A percentile compares a stretch with the other conserved stretches of the same genome.
phyloP scores from a whole-genome alignment of 257 asterid species.

The Fraxinus excelsior region DNA sequence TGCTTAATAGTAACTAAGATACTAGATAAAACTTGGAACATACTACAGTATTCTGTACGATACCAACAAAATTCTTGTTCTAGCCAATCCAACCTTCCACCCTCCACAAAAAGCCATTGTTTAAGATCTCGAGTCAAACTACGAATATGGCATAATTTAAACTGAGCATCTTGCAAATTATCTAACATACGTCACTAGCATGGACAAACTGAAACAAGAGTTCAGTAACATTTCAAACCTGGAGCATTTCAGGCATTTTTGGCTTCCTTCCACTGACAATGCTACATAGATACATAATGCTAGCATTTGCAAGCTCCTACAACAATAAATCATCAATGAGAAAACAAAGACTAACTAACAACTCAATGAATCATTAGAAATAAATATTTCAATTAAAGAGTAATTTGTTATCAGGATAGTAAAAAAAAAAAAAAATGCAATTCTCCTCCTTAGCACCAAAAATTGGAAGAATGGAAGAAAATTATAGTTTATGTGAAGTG shows the following conservation, averaged over 20 bases:
- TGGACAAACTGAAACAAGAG: neutral
- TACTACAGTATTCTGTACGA: neutral
- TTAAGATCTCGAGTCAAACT: neutral
- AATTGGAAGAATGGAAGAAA: no score
- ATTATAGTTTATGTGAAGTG: neutral
- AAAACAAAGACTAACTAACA: constrained; percentile 9
- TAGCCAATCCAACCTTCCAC: constrained; percentile 6
- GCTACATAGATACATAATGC: constrained; percentile 70
- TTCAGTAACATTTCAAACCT: constrained; percentile 43
- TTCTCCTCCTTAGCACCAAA: no score
- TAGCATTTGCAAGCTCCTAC: constrained; percentile 74
- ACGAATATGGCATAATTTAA: neutral
- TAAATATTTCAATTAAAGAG: no score
- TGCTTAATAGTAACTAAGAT: no score
- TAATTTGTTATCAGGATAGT: no score
- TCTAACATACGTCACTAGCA: neutral
- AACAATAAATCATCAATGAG: constrained; percentile 20
- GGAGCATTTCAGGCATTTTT: constrained; percentile 64
- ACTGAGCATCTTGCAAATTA: neutral
- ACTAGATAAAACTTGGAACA: no score
- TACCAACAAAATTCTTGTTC: neutral
- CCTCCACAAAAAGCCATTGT: neutral
- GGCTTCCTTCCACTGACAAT: constrained; percentile 54
- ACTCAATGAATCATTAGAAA: neutral
- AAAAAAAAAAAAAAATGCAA: no score